Base-by-base conservation (phyloP, 2,329 filamentous ascomycete genomes). In the Stachybotrys elegans region DNA sequence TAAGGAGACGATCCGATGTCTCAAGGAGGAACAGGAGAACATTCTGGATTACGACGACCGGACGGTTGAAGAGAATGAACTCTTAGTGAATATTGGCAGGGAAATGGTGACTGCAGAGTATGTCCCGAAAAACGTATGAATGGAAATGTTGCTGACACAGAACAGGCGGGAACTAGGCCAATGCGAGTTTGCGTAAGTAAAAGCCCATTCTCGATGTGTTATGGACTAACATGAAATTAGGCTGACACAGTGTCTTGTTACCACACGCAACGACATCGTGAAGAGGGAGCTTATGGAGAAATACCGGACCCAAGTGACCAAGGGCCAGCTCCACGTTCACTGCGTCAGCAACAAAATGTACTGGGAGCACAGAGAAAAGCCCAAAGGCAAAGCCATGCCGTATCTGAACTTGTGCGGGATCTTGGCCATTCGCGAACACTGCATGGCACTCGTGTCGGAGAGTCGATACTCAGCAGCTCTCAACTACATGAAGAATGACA, bases 311-410 rank as follows among this genome's bases (percentile, higher is more conserved):
- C 45, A 52, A 8, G 46, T 63, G 1, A 48, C 52, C 1, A 52
- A 38, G 6, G 51, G 48, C 20, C 32, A 47, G 2, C 47, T 69
- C 22, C 53, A 51, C 4, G 60, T 70, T 5, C 73, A 73, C 46
- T 74, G 70, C 40, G 63, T 69, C 9, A 71, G 71, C 51, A 75
- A 74, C 48, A 56, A 42, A 1, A 46, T 62, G 3, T 75, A 75
- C 51, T 67, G 66, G 67, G 48, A 62, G 0, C 29, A 66, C 20
- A 61, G 70, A 4, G 20, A 55, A 1, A 31, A 44, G 4, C 49
- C 59, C 2, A 56, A 35, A 14, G 46, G 51, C 5, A 43, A 35
- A 5, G 56, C 64, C 4, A 45, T 57, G 17, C 61, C 59, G 0
- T 55, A 55, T n/a, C 61, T 75, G 3, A 16, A 53, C 0, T 52